Base-by-base conservation (phyloP, 176 grass and related monocot species). In the Avena sativa region DNA sequence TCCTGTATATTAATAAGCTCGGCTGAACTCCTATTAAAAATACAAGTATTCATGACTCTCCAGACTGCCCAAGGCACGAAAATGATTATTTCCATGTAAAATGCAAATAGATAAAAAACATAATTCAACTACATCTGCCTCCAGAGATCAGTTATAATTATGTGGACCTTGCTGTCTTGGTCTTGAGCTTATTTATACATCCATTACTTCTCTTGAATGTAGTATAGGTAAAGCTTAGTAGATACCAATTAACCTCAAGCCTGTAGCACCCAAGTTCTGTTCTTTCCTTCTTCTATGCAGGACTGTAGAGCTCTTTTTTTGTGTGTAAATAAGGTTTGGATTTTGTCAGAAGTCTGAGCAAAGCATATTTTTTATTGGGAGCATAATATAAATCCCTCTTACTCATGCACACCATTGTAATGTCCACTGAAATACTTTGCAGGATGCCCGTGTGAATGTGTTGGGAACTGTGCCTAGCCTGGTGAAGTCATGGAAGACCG, bases 391-490 rank as follows among this genome's bases (percentile, higher is more conserved):
- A 63, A n/a, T 0, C 44, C 11, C 1, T 47, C 36, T 40, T 38
- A 19, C 40, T 51, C 48, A 69, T 43, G 0, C 40, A 40, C 38
- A 8, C 40, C 40, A 43, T 43, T 43, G 6, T 56, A 64, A 11
- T 8, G n/a, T 43, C 46, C 52, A 62, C 23, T 13, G 14, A 44
- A 77, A 60, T 55, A 78, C 88, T 46, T 52, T 88, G 38, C 88
- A 98, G 96, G 96, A 98, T 96, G 96, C 96, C 79, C 82, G 72
- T 74, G 93, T 98, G 74, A 96, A 76, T 49, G 61, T 94, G 48
- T 90, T 98, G 77, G 96, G 96, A 89, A 87, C 76, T 30, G 93
- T 98, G 20, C 96, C 96, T 76, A 98, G 92, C 92, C 75, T 98
- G 74, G 88, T 96, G 65, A 96, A 98, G 79, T 90, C 90, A 38